Evolutionary conservation across 306 rosid genomes (phyloP), one percentile per base, ranked within the genome.

Genomic region (Hippophae gyantsensis): DNA sequence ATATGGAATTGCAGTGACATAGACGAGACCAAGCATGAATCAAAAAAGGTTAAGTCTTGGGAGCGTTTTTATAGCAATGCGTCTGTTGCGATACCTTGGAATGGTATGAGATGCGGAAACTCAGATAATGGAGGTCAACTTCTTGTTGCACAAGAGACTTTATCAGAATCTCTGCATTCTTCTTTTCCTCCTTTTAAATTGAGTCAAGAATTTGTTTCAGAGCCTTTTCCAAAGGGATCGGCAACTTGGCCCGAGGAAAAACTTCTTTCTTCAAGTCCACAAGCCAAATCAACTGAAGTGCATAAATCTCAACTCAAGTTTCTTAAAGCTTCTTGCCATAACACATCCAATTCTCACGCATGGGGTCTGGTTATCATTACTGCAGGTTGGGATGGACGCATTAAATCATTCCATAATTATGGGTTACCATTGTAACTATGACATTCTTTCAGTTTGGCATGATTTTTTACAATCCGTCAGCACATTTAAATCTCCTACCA

Each of bases 221-320:
- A 82, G 76, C 72, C 95, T 58, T 78, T 82, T 52, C 84, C 95
- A 0, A 88, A 84, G 79, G 99, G 94, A 47, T 88, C 96, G 2
- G 99, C 95, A 38, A 93, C 99, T 18, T 93, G 99, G 97, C 99
- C 99, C 0, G 99, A 93, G 79, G 99, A 93, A 72, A 88, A 88
- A 59, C 98, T 88, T 81, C 95, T 87, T 23, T 71, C 82, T 43
- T 74, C 85, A 11, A 81, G 82, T 68, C 68, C 80, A 32, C 73
- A 55, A 69, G 63, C 67, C 10, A 79, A 82, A 63, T 48, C 74
- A 43, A 70, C 89, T 43, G 18, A 55, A 9, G 42, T 93, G 67
- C 82, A 71, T 63, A 86, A 68, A 72, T 88, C 99, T 12, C 84
- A 78, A 54, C 79, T 78, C 82, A 93, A 82, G 70, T 86, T 93